Evolutionary conservation across 1,284 basidiomycete species (phyloP).

Genomic region (Irpex rosettiformis): DNA sequence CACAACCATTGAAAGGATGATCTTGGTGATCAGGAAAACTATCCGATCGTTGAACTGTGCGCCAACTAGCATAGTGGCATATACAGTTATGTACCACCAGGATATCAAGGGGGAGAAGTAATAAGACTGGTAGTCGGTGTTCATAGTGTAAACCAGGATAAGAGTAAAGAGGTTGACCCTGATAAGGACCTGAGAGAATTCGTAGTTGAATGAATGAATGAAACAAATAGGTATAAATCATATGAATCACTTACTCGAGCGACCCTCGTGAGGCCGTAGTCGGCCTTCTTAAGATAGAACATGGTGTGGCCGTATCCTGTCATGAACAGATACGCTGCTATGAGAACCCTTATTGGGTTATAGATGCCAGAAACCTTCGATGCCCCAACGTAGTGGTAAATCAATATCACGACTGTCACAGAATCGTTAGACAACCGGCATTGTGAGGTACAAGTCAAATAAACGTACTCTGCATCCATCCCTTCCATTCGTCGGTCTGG

Average conservation of each 20-base stretch:
- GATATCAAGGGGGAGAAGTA: slow-evolving; percentile 85
- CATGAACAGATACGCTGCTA: slow-evolving; percentile 85
- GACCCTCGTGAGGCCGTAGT: slow-evolving; percentile 76
- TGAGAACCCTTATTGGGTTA: slow-evolving; percentile 83
- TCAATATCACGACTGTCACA: slow-evolving; percentile 70
- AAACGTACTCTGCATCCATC: slow-evolving; percentile 88
- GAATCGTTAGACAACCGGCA: not conserved
- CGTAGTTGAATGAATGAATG: not conserved
- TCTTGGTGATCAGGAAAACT: slow-evolving; percentile 67
- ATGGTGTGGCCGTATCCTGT: slow-evolving; percentile 73
- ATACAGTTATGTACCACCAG: slow-evolving; percentile 84
- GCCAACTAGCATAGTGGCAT: slow-evolving; percentile 72
- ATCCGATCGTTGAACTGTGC: slow-evolving; percentile 71
- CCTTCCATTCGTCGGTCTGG: slow-evolving; percentile 94
- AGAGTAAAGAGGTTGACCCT: slow-evolving; percentile 83
- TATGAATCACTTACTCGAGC: slow-evolving; percentile 47
- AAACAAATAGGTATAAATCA: not conserved
- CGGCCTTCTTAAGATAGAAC: slow-evolving; percentile 83
- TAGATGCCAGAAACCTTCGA: slow-evolving; percentile 88
- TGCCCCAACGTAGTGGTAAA: slow-evolving; percentile 87
- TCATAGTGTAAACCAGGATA: slow-evolving; percentile 82
- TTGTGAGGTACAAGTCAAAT: not conserved
- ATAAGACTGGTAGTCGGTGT: slow-evolving; percentile 87
- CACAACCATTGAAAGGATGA: slow-evolving; percentile 57
- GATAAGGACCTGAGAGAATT: slow-evolving; percentile 57